Base-by-base conservation (phyloP, 2,329 filamentous ascomycete species). In the Chalara sp. region DNA sequence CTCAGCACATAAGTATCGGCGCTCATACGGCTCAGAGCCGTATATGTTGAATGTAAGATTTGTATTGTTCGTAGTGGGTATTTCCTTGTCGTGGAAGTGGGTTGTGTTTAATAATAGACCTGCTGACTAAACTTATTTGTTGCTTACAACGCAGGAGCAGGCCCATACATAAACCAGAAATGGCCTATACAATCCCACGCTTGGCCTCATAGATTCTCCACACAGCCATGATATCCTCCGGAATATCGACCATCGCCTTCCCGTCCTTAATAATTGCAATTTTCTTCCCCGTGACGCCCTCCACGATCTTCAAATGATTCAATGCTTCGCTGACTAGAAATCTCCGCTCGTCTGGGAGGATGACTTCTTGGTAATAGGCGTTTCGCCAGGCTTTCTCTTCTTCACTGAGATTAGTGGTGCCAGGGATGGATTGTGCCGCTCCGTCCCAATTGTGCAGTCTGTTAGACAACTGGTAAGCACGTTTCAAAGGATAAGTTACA, bases 161-260 rank as follows among this genome's bases (percentile, higher is more conserved):
- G 21, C 21, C 21, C 21, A 21, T 21, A 21, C 21, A 21, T 21
- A 21, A 21, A 21, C 21, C 3, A 21, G 21, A 21, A 21, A 3
- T 21, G 21, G 21, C 21, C 21, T 21, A 21, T 21, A 21, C 21
- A 21, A 21, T 21, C 21, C 21, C 21, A 21, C 21, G 21, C 3
- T 21, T 21, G 2, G 35, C 35, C 35, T 39, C 35, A 39, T 39
- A 39, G 10, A 3, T 13, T 13, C 35, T 39, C 35, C 35, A 39
- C 2, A 39, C 35, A 11, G 10, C 10, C 35, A 10, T 11, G 35
- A 39, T 13, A 10, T 39, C 35, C 10, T 39, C 35, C 10, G 10
- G 10, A 11, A 60, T 88, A 84, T 3, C 83, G 84, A 61, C 87
- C 84, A 58, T 86, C 88, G 0, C 87, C 75, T 61, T 88, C 84